Evolutionary conservation across 805 yeast genomes (phyloP), one percentile per base, ranked within the genome.

Genomic region (Ogataea corticis): DNA sequence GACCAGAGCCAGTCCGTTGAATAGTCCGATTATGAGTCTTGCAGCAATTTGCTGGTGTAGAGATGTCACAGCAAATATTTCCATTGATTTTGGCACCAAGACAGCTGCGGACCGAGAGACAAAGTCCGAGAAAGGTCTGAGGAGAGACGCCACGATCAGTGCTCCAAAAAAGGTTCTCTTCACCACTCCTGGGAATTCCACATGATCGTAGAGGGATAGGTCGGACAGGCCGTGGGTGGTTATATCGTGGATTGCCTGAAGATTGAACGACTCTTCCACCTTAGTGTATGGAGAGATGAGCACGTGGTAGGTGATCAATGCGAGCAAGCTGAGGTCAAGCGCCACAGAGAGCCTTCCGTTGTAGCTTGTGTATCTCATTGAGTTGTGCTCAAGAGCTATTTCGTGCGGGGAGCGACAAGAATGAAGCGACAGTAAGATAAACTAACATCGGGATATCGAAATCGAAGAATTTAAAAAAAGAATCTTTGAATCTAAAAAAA

Each of bases 191-290:
- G 97, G 96, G 61, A 88, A 92, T 42, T 71, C 64, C 7, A 72
- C 50, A 62, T 92, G 98, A 59, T 92, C 97, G 60, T 76, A 92
- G 39, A 68, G 50, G 1, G 66, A 49, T 1, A 75, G 33, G 18
- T 72, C 65, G 32, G 70, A 65, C 1, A 68, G 52, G 1, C 96
- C 97, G 59, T 80, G 74, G 51, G 76, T 75, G 40, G 87, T 51
- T 34, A 90, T 71, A 57, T 92, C 97, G 59, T 91, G 90, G 33
- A 88, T 72, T 0, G 97, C 97, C 58, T 92, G 97, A 36, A 87
- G 70, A 55, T 84, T 87, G 72, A 92, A 92, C 23, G 96, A 87
- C 63, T 92, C 98, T 62, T 92, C 97, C 0, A 92, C 97, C 66
- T 92, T 92, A 1, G 97, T 85, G 65, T 70, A 88, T 0, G 97